Base-by-base conservation (phyloP, 2,329 filamentous ascomycete genomes). In the Hypoxylon rubiginosum region DNA sequence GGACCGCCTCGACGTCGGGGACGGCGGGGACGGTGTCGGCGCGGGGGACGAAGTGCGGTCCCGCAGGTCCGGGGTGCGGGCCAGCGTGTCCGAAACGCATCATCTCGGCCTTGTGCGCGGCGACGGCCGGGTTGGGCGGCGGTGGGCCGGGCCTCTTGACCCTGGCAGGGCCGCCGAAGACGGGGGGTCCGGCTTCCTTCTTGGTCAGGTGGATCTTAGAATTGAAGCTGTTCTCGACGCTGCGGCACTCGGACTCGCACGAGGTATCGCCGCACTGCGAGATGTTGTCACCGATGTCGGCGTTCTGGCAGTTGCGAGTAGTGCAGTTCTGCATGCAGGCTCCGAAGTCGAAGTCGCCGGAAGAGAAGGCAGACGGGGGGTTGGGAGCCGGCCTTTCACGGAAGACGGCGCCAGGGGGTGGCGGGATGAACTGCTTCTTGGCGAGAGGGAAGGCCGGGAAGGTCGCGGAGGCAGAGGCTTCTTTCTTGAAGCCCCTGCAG, bases 261-360 rank as follows among this genome's bases (percentile, higher is more conserved):
- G 34, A 36, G 5, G 55, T 64, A 10, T 64, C 52, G 6, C 64
- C 66, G 19, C 67, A 65, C 21, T 69, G 55, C 2, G 52, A 34
- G 8, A 67, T 46, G 4, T 17, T 9, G 17, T 56, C 19, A 2
- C 54, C 67, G 21, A 66, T 62, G 43, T 48, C 57, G 1, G 59
- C 46, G 61, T 49, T 59, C 54, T 69, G 58, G 46, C 61, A 67
- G 53, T 67, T 62, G 34, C 58, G 54, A 4, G 62, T 60, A 13
- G 17, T 46, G 53, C 68, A 67, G 19, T 58, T 41, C 43, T 46
- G 26, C 57, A 60, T 39, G 48, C 67, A 67, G 10, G 52, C 26
- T 5, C 62, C 54, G 41, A 48, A 48, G 19, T 48, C 43, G 43
- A 24, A 24, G 8, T 13, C 21, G 21, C 43, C 43, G 11, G 54